Conservation (phyloP, 352 stramenopile genomes). For the Globisporangium irregulare region DNA sequence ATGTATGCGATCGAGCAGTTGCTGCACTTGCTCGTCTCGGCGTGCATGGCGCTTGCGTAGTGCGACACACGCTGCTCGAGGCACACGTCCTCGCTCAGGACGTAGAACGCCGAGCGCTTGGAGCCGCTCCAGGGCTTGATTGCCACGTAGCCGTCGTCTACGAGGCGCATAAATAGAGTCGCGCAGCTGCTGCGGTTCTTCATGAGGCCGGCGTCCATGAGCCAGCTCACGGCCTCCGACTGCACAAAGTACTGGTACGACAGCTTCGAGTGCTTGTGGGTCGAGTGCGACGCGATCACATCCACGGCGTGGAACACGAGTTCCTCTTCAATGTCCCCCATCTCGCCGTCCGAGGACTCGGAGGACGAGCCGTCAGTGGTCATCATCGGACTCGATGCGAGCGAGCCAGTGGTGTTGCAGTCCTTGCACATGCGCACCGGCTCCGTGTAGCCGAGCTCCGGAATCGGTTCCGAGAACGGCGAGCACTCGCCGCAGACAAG, state of each 20-base stretch:
- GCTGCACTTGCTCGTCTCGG: conserved; percentile 77
- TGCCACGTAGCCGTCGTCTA: conserved; percentile 68
- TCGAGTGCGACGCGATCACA: conserved; percentile 61
- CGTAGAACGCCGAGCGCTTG: conserved; percentile 59
- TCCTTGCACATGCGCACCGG: conserved; percentile 74
- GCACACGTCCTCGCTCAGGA: conserved; percentile 63
- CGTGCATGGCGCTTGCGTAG: conserved; percentile 64
- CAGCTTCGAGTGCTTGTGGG: conserved; percentile 67
- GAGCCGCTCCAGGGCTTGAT: conserved; percentile 56
- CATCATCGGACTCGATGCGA: conserved; percentile 22
- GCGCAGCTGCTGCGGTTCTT: conserved; percentile 49
- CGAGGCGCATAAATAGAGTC: conserved; percentile 59
- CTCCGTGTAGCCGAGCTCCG: conserved; percentile 61
- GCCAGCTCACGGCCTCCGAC: conserved; percentile 81
- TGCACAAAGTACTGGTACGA: conserved; percentile 85
- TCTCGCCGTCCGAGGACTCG: conserved; percentile 54
- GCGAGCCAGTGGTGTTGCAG: conserved; percentile 34
- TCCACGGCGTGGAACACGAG: conserved; percentile 60
- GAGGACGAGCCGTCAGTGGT: conserved; percentile 30
- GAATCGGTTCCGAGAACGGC: conserved; percentile 51
- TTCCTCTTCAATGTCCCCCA: conserved; percentile 56
- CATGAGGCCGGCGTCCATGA: conserved; percentile 66
- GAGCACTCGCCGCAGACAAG: conserved; percentile 76
- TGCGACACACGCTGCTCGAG: conserved; percentile 55
- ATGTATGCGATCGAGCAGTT: conserved; percentile 79